Conservation (phyloP, 2,329 filamentous ascomycete genomes). For the Bipolaris cookei region DNA sequence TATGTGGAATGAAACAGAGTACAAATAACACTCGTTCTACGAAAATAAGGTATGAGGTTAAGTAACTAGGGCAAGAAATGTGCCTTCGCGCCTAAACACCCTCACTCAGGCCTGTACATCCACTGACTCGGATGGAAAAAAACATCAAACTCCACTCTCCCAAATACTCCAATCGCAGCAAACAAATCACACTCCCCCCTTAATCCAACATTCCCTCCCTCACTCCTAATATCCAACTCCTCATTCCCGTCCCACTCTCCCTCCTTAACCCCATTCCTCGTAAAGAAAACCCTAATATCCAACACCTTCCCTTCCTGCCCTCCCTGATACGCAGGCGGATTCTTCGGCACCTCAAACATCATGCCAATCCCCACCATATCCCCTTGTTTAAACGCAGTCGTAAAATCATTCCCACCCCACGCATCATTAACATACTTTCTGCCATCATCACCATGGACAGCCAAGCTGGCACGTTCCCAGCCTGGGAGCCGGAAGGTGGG, state of each 20-base stretch:
- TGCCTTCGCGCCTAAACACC: not conserved
- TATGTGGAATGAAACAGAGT: too few species aligned
- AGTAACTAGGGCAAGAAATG: too few species aligned
- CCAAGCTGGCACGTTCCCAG: conserved; percentile 78
- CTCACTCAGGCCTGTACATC: conserved; percentile 54
- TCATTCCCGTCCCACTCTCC: conserved; percentile 77
- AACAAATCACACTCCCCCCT: conserved; percentile 75
- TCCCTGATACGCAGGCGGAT: conserved; percentile 45
- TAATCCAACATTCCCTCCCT: conserved; percentile 67
- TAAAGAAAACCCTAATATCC: conserved; percentile 71
- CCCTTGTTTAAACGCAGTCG: conserved; percentile 65
- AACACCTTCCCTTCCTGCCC: conserved; percentile 41
- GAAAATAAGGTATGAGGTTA: too few species aligned
- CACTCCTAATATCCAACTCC: conserved; percentile 70
- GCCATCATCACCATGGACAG: conserved; percentile 81
- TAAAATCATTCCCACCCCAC: conserved; percentile 75
- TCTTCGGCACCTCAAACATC: conserved; percentile 57
- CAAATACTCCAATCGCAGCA: conserved; percentile 73
- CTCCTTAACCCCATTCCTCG: conserved; percentile 65
- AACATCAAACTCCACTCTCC: conserved; percentile 71
- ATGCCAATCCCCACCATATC: conserved; percentile 77
- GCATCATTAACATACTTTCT: conserved; percentile 76
- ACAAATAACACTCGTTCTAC: too few species aligned
- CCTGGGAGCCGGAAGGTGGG: conserved; percentile 79
- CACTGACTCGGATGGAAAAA: conserved; percentile 66